phyloP scores from a whole-genome alignment of 2,329 filamentous ascomycete species.

The Colletotrichum gloeosporioides region DNA sequence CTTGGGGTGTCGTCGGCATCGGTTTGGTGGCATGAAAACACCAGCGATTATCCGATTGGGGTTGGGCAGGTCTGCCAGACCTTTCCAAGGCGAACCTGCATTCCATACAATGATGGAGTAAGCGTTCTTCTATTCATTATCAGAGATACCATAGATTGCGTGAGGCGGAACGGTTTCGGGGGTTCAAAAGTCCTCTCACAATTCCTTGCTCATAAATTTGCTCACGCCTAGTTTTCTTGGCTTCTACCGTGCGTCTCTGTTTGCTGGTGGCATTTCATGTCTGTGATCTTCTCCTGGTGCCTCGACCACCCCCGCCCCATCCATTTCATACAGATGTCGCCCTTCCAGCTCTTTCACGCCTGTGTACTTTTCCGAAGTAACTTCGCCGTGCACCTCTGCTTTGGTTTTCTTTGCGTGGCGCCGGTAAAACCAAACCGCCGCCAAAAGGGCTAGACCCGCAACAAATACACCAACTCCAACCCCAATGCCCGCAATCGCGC shows the following conservation, averaged over 20 bases:
- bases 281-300: not conserved
- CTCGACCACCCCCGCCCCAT: not conserved
- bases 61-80: not conserved
- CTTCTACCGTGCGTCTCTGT: not conserved
- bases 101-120: not conserved
- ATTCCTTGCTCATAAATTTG: not conserved
- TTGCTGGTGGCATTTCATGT: not conserved
- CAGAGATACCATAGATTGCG: slow-evolving; percentile 15
- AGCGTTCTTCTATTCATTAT: slow-evolving; percentile 11
- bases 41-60: not conserved
- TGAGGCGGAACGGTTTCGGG: not conserved
- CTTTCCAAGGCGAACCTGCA: not conserved
- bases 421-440: not conserved
- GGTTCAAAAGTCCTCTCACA: not conserved
- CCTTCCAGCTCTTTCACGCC: not conserved
- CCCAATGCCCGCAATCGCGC: not conserved
- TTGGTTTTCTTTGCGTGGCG: not conserved
- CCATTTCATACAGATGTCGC: not conserved
- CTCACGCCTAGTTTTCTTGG: not conserved
- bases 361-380: not conserved
- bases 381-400: not conserved
- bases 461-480: not conserved
- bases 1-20: not conserved
- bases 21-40: not conserved
- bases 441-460: not conserved